Evolutionary conservation across 1,284 basidiomycete species (phyloP).

Genomic region (Naganishia sp.): DNA sequence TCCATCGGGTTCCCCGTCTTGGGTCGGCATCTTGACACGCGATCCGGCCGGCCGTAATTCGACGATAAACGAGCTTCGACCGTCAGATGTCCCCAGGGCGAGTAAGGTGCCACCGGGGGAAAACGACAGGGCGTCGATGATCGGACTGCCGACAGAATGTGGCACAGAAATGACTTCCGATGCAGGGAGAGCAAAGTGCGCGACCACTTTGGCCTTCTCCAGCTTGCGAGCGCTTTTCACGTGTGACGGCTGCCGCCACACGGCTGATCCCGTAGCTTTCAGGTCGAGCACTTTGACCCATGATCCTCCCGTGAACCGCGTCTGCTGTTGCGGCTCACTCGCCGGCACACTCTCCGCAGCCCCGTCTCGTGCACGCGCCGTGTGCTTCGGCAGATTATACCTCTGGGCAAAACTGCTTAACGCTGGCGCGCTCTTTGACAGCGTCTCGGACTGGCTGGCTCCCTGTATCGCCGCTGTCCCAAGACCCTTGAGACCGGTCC

Average conservation of each 20-base stretch:
- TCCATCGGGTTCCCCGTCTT: constrained; percentile 7
- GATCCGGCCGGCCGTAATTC: constrained; percentile 25
- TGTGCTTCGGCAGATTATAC: background rate
- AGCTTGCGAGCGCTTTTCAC: background rate
- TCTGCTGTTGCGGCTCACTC: background rate
- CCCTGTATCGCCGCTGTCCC: constrained; percentile 27
- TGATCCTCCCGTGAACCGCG: background rate
- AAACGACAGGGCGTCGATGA: constrained; percentile 20
- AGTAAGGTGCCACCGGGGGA: constrained; percentile 25
- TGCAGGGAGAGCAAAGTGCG: constrained; percentile 31
- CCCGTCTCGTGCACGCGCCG: background rate
- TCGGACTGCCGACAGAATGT: background rate
- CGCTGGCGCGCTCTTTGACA: constrained; percentile 32
- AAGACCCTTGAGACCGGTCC: constrained; percentile 31
- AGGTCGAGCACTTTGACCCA: constrained; percentile 34
- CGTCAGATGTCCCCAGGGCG: constrained; percentile 15
- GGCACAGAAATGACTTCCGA: constrained; percentile 17
- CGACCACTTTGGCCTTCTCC: constrained; percentile 1
- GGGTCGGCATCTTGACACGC: background rate
- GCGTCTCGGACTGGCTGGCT: constrained; percentile 29
- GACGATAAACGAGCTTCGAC: constrained; percentile 26
- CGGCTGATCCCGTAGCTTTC: background rate
- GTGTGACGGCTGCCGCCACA: background rate
- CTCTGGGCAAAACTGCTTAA: constrained; percentile 26
- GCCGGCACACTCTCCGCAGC: background rate